A percentile compares a stretch with the other conserved stretches of the same genome.
Evolutionary conservation across 139 green algal genomes (phyloP).

Genomic region (Coelastrella sp.): DNA sequence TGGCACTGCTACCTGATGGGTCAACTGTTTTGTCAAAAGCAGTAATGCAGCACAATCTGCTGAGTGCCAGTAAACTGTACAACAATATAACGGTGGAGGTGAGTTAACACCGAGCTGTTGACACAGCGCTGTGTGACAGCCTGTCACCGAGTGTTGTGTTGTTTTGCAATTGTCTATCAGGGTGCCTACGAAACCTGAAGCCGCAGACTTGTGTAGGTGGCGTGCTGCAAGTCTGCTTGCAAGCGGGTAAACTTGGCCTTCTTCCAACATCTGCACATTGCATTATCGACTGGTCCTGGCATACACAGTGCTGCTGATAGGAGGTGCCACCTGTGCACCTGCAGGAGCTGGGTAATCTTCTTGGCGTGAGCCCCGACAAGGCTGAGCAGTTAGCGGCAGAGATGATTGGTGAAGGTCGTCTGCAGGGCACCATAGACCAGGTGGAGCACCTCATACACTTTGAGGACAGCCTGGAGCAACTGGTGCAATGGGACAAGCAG

Average conservation of each 20-base stretch:
- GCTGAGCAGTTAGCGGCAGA: constrained; percentile 87
- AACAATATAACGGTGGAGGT: constrained; percentile 87
- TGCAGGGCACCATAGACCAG: constrained; percentile 90
- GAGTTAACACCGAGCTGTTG: too few relatives aligned
- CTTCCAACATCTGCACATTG: too few relatives aligned
- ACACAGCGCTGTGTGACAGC: too few relatives aligned
- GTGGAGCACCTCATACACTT: constrained; percentile 90
- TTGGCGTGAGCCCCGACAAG: constrained; percentile 77
- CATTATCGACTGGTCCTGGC: too few relatives aligned
- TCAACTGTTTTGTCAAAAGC: constrained; percentile 90
- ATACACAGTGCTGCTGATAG: too few relatives aligned
- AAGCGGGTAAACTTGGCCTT: too few relatives aligned
- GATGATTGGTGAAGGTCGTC: constrained; percentile 88
- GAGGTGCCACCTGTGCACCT: too few relatives aligned
- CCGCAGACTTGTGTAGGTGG: too few relatives aligned
- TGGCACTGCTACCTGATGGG: constrained; percentile 80
- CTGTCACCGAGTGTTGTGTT: too few relatives aligned
- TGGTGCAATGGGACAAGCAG: constrained; percentile 86
- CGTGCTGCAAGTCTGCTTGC: too few relatives aligned
- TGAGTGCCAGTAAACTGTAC: constrained; percentile 90
- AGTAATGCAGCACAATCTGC: constrained; percentile 96
- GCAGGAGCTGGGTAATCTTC: constrained; percentile 88
- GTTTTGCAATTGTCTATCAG: too few relatives aligned
- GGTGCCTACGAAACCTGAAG: too few relatives aligned
- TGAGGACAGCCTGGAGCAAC: constrained; percentile 67